phyloP scores from a whole-genome alignment of 129 eudicot species.

The Heracleum sosnowskyi region DNA sequence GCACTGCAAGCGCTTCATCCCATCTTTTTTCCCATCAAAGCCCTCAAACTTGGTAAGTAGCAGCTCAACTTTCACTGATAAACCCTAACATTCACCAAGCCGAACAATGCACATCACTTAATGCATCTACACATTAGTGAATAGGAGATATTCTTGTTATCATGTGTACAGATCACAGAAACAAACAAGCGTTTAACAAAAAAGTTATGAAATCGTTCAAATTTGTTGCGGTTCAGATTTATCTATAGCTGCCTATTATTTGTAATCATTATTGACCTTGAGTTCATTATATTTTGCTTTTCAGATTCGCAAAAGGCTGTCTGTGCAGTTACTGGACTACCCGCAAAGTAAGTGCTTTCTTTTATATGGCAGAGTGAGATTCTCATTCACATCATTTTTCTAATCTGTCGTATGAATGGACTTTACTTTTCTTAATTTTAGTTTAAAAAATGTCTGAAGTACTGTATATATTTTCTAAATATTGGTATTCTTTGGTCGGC shows the following conservation, averaged over 20 bases:
- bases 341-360: conserved; percentile 54
- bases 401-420: not conserved
- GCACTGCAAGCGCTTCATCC: not conserved
- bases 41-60: not conserved
- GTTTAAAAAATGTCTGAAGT: not conserved
- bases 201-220: not conserved
- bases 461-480: not conserved
- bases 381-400: not conserved
- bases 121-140: not conserved
- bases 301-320: conserved; percentile 66
- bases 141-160: not conserved
- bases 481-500: not conserved
- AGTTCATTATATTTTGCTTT: conserved; percentile 7
- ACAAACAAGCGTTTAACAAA: not conserved
- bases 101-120: not conserved
- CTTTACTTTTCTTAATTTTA: not conserved
- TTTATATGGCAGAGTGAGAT: not conserved
- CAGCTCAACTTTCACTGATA: not conserved
- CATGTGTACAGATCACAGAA: not conserved
- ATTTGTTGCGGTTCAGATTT: not conserved
- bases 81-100: not conserved
- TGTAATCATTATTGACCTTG: not conserved
- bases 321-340: conserved; percentile 86
- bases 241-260: not conserved
- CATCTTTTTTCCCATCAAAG: not conserved